These are phyloP conservation scores for Phaeophleospora eucalypticola DNA, from an alignment of 2,329 filamentous ascomycete species.

Conservation along the genomic window DNA sequence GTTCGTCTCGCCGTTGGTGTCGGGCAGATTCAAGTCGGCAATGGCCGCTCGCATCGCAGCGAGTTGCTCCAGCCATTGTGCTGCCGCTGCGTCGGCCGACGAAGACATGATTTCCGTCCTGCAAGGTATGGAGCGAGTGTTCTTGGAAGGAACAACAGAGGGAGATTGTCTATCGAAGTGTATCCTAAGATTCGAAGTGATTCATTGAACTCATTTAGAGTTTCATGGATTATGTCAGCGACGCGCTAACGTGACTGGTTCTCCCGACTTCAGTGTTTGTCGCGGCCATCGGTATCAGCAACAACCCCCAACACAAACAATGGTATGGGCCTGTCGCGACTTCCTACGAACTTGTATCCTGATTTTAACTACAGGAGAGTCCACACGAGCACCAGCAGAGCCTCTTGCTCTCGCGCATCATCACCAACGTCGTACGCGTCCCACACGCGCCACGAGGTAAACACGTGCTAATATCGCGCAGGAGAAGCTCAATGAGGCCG, in stretches of 20 bases:
- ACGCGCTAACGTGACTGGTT: too few relatives aligned
- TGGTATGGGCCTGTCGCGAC: too few relatives aligned
- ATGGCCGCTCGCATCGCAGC: slow-evolving; percentile 82
- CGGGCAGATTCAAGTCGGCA: slow-evolving; percentile 61
- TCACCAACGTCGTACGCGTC: slow-evolving; percentile 84
- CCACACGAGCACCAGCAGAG: slow-evolving; percentile 98
- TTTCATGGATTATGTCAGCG: too few relatives aligned
- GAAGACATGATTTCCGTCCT: slow-evolving; percentile 20
- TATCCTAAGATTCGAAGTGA: too few relatives aligned
- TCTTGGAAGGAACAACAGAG: too few relatives aligned
- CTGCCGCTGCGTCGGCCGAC: slow-evolving; percentile 15
- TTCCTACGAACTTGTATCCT: too few relatives aligned
- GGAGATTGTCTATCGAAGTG: too few relatives aligned
- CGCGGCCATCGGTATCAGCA: neutral
- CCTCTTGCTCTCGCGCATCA: slow-evolving; percentile 86
- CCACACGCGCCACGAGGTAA: neutral
- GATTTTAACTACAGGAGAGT: slow-evolving; percentile 56
- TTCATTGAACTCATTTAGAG: too few relatives aligned
- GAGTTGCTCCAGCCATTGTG: slow-evolving; percentile 75
- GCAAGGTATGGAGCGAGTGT: too few relatives aligned
- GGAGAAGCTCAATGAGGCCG: slow-evolving; percentile 96
- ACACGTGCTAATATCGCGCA: slow-evolving; percentile 37
- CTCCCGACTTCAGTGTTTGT: neutral
- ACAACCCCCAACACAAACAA: neutral
- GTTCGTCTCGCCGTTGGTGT: slow-evolving; percentile 43